Evolutionary conservation across 371 early-diverging fungal genomes (phyloP), one percentile per base, ranked within the genome.

Genomic region (Dipsacomyces acuminosporus): DNA sequence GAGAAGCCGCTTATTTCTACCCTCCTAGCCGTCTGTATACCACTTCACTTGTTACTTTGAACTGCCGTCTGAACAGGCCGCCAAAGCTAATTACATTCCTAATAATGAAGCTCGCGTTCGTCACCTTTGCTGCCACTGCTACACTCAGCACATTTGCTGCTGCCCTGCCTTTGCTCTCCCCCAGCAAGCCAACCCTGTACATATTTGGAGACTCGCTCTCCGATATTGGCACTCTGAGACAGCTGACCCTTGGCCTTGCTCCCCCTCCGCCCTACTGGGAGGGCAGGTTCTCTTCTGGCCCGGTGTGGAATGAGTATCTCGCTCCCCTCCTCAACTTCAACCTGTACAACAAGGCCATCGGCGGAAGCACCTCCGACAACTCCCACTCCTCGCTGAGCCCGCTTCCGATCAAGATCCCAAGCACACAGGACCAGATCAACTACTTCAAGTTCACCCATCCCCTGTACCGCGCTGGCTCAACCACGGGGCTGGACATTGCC

Each of bases 251-350:
- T 15, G 51, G 56, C 8, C 41, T 47, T 1, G 8, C 56, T 2
- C 56, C 56, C 0, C 30, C 38, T n/a, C 13, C 69, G 9, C 58
- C 59, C 2, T 75, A 75, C 62, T 75, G 51, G 59, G 34, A 67
- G 25, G 76, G 76, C 9, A 53, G 76, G 2, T 77, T 62, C 38
- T 63, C 72, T 18, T 69, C 72, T 13, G 77, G 77, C 0, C 77
- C 77, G 0, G 59, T 73, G 8, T 75, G 76, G 76, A 54, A 60
- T 38, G 76, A 76, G 44, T 76, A 76, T 42, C 33, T 70, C n/a
- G 46, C 72, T 0, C 41, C 33, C 5, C 40, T 51, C 13, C 47
- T 64, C 8, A 33, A 36, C n/a, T 53, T 45, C 21, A 42, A 51
- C 38, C 40, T 59, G 3, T 48, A 54, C 47, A 57, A 48, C 53